Evolutionary conservation across 805 yeast genomes (phyloP).

Genomic region (Lachancea fermentati): DNA sequence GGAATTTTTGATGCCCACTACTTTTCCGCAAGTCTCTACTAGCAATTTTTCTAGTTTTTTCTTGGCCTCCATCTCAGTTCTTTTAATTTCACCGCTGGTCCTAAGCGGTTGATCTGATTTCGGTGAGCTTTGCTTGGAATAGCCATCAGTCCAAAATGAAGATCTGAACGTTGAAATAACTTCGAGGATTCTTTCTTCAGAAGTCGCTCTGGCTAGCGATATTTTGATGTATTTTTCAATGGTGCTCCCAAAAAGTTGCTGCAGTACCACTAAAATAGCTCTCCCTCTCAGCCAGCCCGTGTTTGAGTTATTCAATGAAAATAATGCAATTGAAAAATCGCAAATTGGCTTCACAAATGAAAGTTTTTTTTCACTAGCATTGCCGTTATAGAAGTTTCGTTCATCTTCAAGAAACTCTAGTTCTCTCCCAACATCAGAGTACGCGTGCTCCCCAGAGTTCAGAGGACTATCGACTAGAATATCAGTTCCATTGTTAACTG

Average conservation of each 20-base stretch:
- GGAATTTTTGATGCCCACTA: constrained; percentile 67
- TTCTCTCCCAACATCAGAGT: constrained; percentile 9
- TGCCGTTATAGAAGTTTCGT: constrained; percentile 8
- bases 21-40: constrained; percentile 59
- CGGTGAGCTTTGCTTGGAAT: constrained; percentile 38
- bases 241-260: constrained; percentile 82
- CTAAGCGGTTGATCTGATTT: constrained; percentile 30
- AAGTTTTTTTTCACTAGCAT: constrained; percentile 15
- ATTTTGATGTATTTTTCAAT: constrained; percentile 64
- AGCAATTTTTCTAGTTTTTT: constrained; percentile 51
- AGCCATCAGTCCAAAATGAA: constrained; percentile 46
- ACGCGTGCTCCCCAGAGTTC: constrained; percentile 5
- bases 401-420: constrained; percentile 12
- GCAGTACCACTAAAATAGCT: constrained; percentile 73
- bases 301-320: constrained; percentile 57
- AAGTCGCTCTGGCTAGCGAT: constrained; percentile 20
- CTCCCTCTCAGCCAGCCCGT: constrained; percentile 76
- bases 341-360: constrained; percentile 78
- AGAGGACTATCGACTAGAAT: constrained; percentile 1
- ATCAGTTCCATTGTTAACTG: neutral
- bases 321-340: constrained; percentile 64
- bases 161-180: constrained; percentile 29
- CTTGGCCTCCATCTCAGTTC: constrained; percentile 54
- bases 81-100: constrained; percentile 44
- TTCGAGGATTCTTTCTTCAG: constrained; percentile 41